phyloP scores from a whole-genome alignment of 2,329 filamentous ascomycete genomes.

The Alternaria triticina region DNA sequence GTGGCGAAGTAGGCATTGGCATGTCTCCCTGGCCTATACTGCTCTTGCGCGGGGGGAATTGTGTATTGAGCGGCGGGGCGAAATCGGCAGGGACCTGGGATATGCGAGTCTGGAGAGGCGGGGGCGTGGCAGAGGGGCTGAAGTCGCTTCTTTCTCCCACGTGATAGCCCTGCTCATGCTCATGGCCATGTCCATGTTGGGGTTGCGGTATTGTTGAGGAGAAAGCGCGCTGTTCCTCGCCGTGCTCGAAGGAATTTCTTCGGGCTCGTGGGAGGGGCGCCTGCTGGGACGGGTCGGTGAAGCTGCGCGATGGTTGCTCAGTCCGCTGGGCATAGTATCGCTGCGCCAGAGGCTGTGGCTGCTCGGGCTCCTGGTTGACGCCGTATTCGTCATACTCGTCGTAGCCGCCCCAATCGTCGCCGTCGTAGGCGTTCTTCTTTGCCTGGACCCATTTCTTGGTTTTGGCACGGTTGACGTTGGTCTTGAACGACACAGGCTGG shows the following conservation, averaged over 20 bases:
- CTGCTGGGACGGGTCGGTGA: slow-evolving; percentile 50
- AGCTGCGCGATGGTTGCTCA: slow-evolving; percentile 41
- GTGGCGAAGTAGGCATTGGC: slow-evolving; percentile 29
- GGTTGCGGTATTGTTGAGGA: slow-evolving; percentile 43
- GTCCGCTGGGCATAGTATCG: slow-evolving; percentile 51
- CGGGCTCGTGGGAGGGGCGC: slow-evolving; percentile 37
- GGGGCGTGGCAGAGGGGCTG: slow-evolving; percentile 60
- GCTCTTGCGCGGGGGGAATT: slow-evolving; percentile 67
- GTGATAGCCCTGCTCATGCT: slow-evolving; percentile 41
- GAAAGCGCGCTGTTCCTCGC: slow-evolving; percentile 61
- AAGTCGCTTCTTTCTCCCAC: slow-evolving; percentile 56
- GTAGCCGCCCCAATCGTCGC: slow-evolving; percentile 86
- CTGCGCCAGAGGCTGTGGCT: slow-evolving; percentile 48
- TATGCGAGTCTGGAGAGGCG: slow-evolving; percentile 54
- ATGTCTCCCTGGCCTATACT: slow-evolving; percentile 59
- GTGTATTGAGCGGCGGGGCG: slow-evolving; percentile 41
- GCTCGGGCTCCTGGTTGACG: slow-evolving; percentile 54
- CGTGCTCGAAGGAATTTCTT: slow-evolving; percentile 61
- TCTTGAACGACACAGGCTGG: slow-evolving; percentile 70
- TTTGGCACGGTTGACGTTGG: slow-evolving; percentile 87
- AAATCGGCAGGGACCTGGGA: slow-evolving; percentile 47
- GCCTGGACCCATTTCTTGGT: slow-evolving; percentile 96
- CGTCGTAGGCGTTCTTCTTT: slow-evolving; percentile 84
- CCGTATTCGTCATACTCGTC: slow-evolving; percentile 65
- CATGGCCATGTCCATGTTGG: slow-evolving; percentile 27